Evolutionary conservation across 2,329 filamentous ascomycete species (phyloP), one percentile per base, ranked within the genome.

Genomic region (Fusarium tjaetaba): DNA sequence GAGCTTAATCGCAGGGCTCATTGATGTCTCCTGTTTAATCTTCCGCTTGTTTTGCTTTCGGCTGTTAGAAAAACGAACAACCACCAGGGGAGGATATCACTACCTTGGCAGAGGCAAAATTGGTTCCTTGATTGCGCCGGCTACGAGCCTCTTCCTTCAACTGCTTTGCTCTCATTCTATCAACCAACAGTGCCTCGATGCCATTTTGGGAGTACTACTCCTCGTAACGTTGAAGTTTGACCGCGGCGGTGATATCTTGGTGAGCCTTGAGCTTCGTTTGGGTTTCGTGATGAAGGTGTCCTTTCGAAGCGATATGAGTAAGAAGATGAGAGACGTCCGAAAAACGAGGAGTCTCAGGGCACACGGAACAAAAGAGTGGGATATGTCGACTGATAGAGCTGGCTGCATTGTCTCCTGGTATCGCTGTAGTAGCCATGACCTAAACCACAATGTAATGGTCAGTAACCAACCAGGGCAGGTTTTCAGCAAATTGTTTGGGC

Each of bases 281-380:
- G 84, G 95, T 97, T 78, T 94, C 91, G 80, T 94, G 89, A 68
- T 94, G 91, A 39, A 98, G 86, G 81, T 98, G 96, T n/a, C 93
- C 93, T 81, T 98, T 98, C 73, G 95, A 98, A 68, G 93, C 91
- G 71, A 98, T 90, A 80, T 98, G 96, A 18, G 96, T 98, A 79
- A 98, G 89, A 42, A 98, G 86, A 82, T 98, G 96, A 39, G 95
- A 97, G 49, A 95, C 87, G 82, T 98, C 96, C 63, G 94, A 97
- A 84, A 98, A 98, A 36, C 84, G 89, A 43, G 94, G 94, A 69
- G 88, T 88, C 75, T 92, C 94, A 41, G 93, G 92, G 81, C 96
- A 98, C 75, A 97, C 92, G 78, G 88, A 91, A 89, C 96, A 98
- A 76, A 90, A 84, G 55, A 98, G 89, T 64, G 93, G 90, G 67